These are phyloP conservation scores for Chaetomiaceae sp. DNA, from an alignment of 2,329 filamentous ascomycete genomes.

Conservation along the genomic window DNA sequence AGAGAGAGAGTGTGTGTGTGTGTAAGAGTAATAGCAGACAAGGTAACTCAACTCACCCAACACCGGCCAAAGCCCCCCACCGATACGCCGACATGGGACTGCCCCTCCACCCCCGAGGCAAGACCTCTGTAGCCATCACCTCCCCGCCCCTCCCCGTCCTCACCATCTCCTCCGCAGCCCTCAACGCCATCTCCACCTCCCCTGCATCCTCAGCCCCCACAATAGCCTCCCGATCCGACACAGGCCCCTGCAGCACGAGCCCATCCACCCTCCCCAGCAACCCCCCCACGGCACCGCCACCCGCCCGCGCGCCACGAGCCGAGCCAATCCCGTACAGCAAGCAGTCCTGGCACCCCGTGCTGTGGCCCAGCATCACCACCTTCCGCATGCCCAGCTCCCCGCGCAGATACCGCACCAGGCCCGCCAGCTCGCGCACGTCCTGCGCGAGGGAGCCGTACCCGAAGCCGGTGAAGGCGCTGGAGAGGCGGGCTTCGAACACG, in stretches of 20 bases:
- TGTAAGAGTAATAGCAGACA: too few species aligned
- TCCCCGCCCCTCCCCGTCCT: slow-evolving; percentile 50
- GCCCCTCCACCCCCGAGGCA: slow-evolving; percentile 37
- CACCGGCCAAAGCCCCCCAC: slow-evolving; percentile 46
- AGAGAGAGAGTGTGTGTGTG: too few species aligned
- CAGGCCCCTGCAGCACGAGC: slow-evolving; percentile 73
- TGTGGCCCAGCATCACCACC: slow-evolving; percentile 55
- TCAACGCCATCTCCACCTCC: slow-evolving; percentile 42
- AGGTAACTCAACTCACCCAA: slow-evolving; percentile 41
- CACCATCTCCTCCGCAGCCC: slow-evolving; percentile 52
- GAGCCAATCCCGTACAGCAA: slow-evolving; percentile 48
- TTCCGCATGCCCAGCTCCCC: slow-evolving; percentile 42
- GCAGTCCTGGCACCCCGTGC: slow-evolving; percentile 57
- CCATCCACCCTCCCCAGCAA: slow-evolving; percentile 52
- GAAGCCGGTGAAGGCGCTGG: slow-evolving; percentile 51
- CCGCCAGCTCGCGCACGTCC: slow-evolving; percentile 51
- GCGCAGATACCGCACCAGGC: slow-evolving; percentile 52
- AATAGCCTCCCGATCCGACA: slow-evolving; percentile 70
- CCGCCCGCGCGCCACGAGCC: too few species aligned
- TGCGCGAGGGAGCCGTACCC: slow-evolving; percentile 47
- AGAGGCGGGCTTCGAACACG: slow-evolving; percentile 53
- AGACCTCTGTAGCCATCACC: slow-evolving; percentile 46
- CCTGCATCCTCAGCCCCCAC: slow-evolving; percentile 41
- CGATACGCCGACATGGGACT: slow-evolving; percentile 51
- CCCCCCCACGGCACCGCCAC: not conserved